Percentiles rank a stretch among this genome's conserved stretches.
These are phyloP conservation scores for Nemania diffusa DNA, from an alignment of 2,329 filamentous ascomycete genomes.

Conservation along the genomic window DNA sequence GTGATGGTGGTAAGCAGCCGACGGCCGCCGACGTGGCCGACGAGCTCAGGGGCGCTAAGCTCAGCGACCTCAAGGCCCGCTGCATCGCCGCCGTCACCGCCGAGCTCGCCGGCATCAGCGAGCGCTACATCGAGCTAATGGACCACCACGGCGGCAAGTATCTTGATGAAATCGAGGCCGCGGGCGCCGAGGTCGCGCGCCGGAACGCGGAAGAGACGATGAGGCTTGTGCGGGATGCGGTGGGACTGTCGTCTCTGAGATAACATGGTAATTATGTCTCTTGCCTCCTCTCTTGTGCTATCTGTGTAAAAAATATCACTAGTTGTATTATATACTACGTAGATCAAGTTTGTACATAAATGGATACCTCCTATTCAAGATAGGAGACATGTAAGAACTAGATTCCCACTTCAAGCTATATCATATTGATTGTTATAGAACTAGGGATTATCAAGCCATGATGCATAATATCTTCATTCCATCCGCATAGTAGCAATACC, in stretches of 20 bases:
- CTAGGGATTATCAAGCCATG: too few relatives aligned
- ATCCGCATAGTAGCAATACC: neutral
- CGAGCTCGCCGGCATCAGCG: constrained; percentile 61
- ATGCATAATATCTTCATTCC: neutral
- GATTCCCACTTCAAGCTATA: too few relatives aligned
- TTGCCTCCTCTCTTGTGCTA: neutral
- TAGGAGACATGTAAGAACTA: too few relatives aligned
- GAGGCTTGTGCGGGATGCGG: constrained; percentile 60
- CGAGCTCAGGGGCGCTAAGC: constrained; percentile 52
- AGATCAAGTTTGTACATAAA: constrained; percentile 6
- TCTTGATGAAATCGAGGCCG: constrained; percentile 66
- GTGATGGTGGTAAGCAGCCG: constrained; percentile 27
- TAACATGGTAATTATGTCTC: neutral
- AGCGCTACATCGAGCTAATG: constrained; percentile 60
- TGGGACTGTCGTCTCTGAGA: constrained; percentile 56
- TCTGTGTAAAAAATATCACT: neutral
- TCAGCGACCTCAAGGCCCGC: constrained; percentile 71
- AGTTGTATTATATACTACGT: constrained; percentile 16
- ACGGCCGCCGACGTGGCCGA: constrained; percentile 50
- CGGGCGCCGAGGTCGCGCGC: constrained; percentile 70
- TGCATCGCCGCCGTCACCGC: constrained; percentile 68
- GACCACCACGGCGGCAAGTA: constrained; percentile 57
- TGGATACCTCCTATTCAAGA: neutral
- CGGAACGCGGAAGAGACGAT: constrained; percentile 69
- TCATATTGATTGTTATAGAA: too few relatives aligned